These are phyloP conservation scores for Trichomonas gallinae DNA, from an alignment of 208 protist genomes.

Conservation along the genomic window DNA sequence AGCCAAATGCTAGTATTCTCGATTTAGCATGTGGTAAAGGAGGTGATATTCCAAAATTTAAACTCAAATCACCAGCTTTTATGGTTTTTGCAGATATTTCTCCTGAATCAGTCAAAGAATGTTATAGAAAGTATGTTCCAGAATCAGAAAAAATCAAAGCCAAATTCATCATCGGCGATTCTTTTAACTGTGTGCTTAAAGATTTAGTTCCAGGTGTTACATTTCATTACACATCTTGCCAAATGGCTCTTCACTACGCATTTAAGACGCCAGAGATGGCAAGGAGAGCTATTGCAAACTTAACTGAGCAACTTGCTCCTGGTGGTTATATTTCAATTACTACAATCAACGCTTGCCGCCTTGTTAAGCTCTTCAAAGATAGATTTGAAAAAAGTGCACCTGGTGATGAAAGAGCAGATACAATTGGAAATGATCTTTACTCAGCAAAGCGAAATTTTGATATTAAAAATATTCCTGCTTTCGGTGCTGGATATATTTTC, in stretches of 20 bases:
- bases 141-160: background rate
- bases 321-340: background rate
- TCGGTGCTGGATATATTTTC: slow-evolving; percentile 1
- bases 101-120: background rate
- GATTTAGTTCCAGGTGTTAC: background rate
- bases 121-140: background rate
- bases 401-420: background rate
- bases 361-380: background rate
- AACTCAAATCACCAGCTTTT: background rate
- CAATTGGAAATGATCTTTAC: background rate
- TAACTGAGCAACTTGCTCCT: background rate
- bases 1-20: background rate
- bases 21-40: background rate
- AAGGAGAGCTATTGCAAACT: background rate
- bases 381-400: background rate
- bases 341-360: background rate
- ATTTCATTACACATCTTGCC: background rate
- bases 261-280: background rate
- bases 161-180: background rate
- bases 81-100: background rate
- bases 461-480: background rate
- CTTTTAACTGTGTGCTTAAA: background rate
- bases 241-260: background rate
- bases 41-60: background rate
- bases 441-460: background rate